These are phyloP conservation scores for Phytophthora podocarpi DNA, from an alignment of 352 stramenopile genomes.

Conservation along the genomic window DNA sequence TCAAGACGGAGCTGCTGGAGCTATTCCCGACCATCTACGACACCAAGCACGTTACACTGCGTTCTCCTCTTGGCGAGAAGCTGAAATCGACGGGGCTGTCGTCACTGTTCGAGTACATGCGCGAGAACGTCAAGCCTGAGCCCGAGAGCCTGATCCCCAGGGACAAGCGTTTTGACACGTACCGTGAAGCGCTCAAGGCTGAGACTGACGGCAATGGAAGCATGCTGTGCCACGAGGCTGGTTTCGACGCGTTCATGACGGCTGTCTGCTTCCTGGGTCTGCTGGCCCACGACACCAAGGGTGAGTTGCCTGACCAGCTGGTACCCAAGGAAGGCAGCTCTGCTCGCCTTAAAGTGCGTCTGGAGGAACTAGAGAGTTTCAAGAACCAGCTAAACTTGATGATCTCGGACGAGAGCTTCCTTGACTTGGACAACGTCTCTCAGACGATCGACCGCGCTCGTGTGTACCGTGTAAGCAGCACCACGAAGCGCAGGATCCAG, in stretches of 20 bases:
- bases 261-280: constrained; percentile 77
- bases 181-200: constrained; percentile 60
- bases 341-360: constrained; percentile 39
- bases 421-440: constrained; percentile 56
- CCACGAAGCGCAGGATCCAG: constrained; percentile 63
- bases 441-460: constrained; percentile 71
- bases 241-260: constrained; percentile 89
- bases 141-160: constrained; percentile 59
- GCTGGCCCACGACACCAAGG: constrained; percentile 59
- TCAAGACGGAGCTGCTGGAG: constrained; percentile 70
- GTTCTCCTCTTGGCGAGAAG: constrained; percentile 55
- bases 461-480: constrained; percentile 69
- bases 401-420: constrained; percentile 69
- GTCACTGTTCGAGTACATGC: constrained; percentile 81
- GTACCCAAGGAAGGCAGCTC: constrained; percentile 32
- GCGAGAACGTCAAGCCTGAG: constrained; percentile 60
- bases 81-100: constrained; percentile 65
- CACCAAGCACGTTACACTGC: constrained; percentile 76
- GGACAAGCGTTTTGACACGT: constrained; percentile 64
- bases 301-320: constrained; percentile 42
- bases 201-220: constrained; percentile 53
- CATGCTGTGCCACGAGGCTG: constrained; percentile 81
- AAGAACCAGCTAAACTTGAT: constrained; percentile 86
- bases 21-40: constrained; percentile 82
- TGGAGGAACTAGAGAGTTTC: constrained; percentile 51